Percentiles rank a stretch among this genome's conserved stretches.
Conservation (phyloP, 106 monocot species). For the Narthecium ossifragum region DNA sequence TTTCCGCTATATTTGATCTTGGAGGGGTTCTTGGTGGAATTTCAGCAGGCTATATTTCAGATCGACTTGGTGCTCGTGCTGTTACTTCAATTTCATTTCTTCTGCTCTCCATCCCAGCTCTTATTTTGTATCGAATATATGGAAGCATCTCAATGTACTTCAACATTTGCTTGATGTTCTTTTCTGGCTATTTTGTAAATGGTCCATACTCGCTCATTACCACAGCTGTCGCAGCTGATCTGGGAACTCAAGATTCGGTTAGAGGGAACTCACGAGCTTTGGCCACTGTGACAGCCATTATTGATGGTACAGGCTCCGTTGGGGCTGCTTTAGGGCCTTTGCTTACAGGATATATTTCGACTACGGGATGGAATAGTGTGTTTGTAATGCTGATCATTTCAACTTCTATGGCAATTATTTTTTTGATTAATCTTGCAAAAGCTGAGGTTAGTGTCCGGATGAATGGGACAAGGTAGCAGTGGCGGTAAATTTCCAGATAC, state of each 20-base stretch:
- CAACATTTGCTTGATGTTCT: constrained; percentile 69
- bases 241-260: constrained; percentile 65
- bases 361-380: constrained; percentile 78
- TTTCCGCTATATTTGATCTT: constrained; percentile 82
- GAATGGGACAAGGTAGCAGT: too few species aligned
- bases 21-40: constrained; percentile 90
- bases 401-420: constrained; percentile 57
- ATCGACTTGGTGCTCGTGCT: constrained; percentile 63
- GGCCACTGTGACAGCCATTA: constrained; percentile 92
- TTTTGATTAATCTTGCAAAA: constrained; percentile 67
- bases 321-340: constrained; percentile 87
- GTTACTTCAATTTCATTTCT: constrained; percentile 69
- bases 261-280: constrained; percentile 72
- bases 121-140: constrained; percentile 51
- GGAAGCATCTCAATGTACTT: constrained; percentile 55
- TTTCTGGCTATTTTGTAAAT: constrained; percentile 89
- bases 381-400: constrained; percentile 82
- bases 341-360: constrained; percentile 88
- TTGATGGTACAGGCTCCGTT: constrained; percentile 92
- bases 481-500: too few species aligned
- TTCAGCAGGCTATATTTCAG: constrained; percentile 83
- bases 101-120: constrained; percentile 62
- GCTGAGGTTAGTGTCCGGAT: constrained; percentile 68
- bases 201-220: constrained; percentile 93
- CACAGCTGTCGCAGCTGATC: constrained; percentile 86